Evolutionary conservation across 225 moss, liverwort and hornwort genomes (phyloP), one percentile per base, ranked within the genome.

Genomic region (Bryum argenteum): DNA sequence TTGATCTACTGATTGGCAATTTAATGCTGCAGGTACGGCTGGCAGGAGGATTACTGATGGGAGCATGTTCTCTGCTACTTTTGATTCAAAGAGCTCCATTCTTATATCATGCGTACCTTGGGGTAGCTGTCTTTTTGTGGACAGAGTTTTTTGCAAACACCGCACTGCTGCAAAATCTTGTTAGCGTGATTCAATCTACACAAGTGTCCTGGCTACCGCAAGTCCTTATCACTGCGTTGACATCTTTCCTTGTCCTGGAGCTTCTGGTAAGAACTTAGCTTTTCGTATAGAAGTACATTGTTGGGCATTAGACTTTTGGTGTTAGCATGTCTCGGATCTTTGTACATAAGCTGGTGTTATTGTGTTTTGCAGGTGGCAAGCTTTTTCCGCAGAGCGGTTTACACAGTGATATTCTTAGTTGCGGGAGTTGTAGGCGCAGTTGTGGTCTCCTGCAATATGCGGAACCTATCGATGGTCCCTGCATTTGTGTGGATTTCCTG

Each of bases 121-220:
- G 88, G 21, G 79, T 98, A 73, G 89, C 97, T 17, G 62, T 92
- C 50, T 91, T 94, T 84, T 91, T 94, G 71, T 98, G 97, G 97
- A 87, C 80, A 63, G 92, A 94, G 71, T 82, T 94, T 68, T 78
- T 88, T 74, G 85, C 87, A 38, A 84, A 92, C 65, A 58, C 71
- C 38, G 19, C 50, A n/a, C 73, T 73, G 41, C 57, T 94, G 26
- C 83, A 74, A 72, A 70, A 63, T 77, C 43, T 91, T 43, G 77
- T 81, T 37, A 78, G 71, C 64, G 79, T 56, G 24, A 74, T 94
- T 58, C 59, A 75, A 42, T 83, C 85, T 37, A 76, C 80, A 43
- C 89, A 88, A 70, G 40, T 88, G 14, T 82, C 88, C 17, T 89
- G 88, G 81, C 68, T 88, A 75, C 71, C 78, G 8, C 81, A 85